Base-by-base conservation (phyloP, 495 filamentous ascomycete genomes). In the Penicillium canariense region DNA sequence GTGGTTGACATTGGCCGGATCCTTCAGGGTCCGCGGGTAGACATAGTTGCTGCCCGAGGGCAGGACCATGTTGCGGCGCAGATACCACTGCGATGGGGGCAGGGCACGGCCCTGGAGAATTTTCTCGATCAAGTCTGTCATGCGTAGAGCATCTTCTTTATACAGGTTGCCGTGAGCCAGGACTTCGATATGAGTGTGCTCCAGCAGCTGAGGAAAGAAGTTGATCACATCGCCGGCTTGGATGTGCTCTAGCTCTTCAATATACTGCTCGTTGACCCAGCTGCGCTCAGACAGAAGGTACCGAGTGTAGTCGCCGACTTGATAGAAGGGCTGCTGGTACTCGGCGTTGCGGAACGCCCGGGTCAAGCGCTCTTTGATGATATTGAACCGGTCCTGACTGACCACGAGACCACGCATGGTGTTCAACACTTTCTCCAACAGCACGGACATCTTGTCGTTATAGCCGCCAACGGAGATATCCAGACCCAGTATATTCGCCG, bases 1-100 rank as follows among this genome's bases (percentile, higher is more conserved):
- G 68, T 96, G 86, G 65, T 99, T 99, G 60, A 99, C 86, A 61
- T 99, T 99, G 23, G 87, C 90, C 0, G 89, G 85, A 65, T 97
- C 94, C 63, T 87, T 89, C 38, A 97, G 78, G 2, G 79, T 81
- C 44, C 87, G 87, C 62, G 84, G 81, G 69, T 91, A 97, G 55
- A 90, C 75, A 63, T 83, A 96, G 72, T 96, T 92, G 62, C 83
- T 83, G 2, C 90, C 92, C 2, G 82, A 80, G 1, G 89, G 88
- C 30, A 96, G 77, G 35, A 92, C 73, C 48, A 97, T 73, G 36
- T 87, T 88, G 35, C 95, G 82, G 36, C 84, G 74, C 52, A 92
- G 80, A 40, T 83, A 81, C 87, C 89, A 96, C 68, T 97, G 91
- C 27, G 84, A 81, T 36, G 83, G 81, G 4, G 91, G 88, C 23